Base-by-base conservation (phyloP, 345 rosid species). In the Noccaea caerulescens region DNA sequence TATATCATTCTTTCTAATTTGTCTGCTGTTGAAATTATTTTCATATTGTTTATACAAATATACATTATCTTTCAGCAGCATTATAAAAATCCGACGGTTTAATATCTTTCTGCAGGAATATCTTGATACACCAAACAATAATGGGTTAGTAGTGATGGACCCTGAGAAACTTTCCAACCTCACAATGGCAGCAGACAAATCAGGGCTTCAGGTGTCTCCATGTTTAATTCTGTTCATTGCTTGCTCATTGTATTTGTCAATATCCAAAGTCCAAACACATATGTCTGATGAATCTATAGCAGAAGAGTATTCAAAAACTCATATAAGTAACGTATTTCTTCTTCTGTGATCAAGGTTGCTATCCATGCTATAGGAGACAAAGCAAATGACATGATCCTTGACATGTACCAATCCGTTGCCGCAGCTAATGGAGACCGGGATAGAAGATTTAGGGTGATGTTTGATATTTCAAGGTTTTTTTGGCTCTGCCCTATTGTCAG, bases 301-400 rank as follows among this genome's bases (percentile, higher is more conserved):
- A 45, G 3, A 36, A 16, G 7, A 46, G 23, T 34, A 16, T 55
- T 44, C 12, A 36, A 25, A 1, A 53, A 5, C 42, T 52, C 50
- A 52, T 39, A 27, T 47, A 37, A 34, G 27, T 64, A 34, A 5
- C 43, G 1, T 68, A 0, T 9, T 13, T 13, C 13, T 32, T 75
- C 8, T 30, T 23, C 25, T 53, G 37, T 72, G 66, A 66, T 77
- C 57, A 82, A 93, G 97, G 96, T 90, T 69, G 88, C 97, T 44
- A 80, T 93, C 74, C 98, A 93, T 83, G 96, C 98, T 67, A 88
- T 88, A 65, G 98, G 98, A 36, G 97, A 91, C 78, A 91, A 61
- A 80, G 97, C 97, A 55, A 93, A 86, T 74, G 92, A 89, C 80
- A 59, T 86, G 80, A 64, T 88, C 54, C 84, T 90, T 52, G 89